Evolutionary conservation across 495 filamentous ascomycete species (phyloP).

Genomic region (Penicillium crystallinum): DNA sequence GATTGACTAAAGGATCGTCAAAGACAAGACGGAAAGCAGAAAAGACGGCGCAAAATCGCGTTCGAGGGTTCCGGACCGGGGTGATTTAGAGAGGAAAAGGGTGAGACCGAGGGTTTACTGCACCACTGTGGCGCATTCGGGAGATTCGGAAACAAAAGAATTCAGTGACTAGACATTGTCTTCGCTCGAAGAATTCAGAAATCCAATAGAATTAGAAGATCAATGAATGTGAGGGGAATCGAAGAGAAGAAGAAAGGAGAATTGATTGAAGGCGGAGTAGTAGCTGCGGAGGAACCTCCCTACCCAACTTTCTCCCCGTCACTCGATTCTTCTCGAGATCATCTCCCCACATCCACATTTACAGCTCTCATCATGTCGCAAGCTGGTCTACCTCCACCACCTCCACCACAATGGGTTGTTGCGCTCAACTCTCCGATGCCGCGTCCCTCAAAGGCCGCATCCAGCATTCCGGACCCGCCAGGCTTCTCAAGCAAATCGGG

Average conservation of each 20-base stretch:
- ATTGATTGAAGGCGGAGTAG: conserved; percentile 21
- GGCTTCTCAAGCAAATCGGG: conserved; percentile 62
- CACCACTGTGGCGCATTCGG: conserved; percentile 14
- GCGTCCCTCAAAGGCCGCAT: conserved; percentile 50
- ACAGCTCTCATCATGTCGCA: conserved; percentile 22
- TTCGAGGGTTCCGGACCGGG: conserved; percentile 8
- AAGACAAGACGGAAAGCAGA: background rate
- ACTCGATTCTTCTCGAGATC: conserved; percentile 1
- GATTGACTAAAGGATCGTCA: background rate
- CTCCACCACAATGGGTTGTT: conserved; percentile 74
- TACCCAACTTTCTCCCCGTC: conserved; percentile 2
- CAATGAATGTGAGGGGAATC: background rate
- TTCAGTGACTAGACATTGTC: conserved; percentile 18
- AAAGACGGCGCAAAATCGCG: background rate
- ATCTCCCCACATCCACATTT: background rate
- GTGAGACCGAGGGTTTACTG: conserved; percentile 16
- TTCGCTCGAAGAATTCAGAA: background rate
- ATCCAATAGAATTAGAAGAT: conserved; percentile 1
- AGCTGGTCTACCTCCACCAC: conserved; percentile 37
- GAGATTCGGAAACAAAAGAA: conserved; percentile 10
- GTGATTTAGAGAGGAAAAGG: conserved; percentile 14
- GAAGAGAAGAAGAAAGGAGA: conserved; percentile 16
- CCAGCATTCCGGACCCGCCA: conserved; percentile 75
- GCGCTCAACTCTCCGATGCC: conserved; percentile 66
- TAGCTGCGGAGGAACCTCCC: conserved; percentile 21